Base-by-base conservation (phyloP, 768 basidiomycete species). In the Russula dissimulans region DNA sequence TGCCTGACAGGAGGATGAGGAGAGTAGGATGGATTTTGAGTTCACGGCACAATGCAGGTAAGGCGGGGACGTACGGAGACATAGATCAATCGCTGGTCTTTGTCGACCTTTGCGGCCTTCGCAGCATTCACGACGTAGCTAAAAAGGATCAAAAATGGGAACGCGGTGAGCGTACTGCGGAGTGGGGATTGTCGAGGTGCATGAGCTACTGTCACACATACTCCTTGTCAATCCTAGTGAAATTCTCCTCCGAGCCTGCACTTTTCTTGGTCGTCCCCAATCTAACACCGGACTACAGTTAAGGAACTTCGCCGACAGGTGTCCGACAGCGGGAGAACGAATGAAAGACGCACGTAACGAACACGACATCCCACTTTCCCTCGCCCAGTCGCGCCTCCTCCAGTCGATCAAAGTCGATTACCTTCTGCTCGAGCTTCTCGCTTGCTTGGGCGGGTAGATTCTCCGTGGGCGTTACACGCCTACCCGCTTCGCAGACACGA, bases 61-160 rank as follows among this genome's bases (percentile, higher is more conserved):
- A 43, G 12, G 26, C 15, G 8, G 34, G n/a, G n/a, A 26, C 59
- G 38, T 65, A 85, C 87, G 3, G 88, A 91, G 58, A 86, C 67
- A 67, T 91, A 91, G 14, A 91, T 76, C 12, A 91, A 66, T 0
- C 81, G 78, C 65, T 91, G 90, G 4, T 72, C 71, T 50, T 78
- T 78, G 54, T 61, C 59, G 7, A 31, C 36, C 34, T 63, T 63
- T 4, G 88, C 88, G 18, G 79, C 85, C 52, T 79, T 76, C 11
- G 87, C 89, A 8, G 86, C 84, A 54, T 83, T 81, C 49, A 90
- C 70, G n/a, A 90, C 87, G 67, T 89, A 89, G 69, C 87, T 86
- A 46, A 4, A 3, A 14, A 32, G 22, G 41, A 6, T 88, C 86
- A 45, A 4, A 3, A 14, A 26, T 26, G 32, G 41, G 4, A 36